Evolutionary conservation across 805 yeast genomes (phyloP).

Genomic region (Starmerella gropengiesseri): DNA sequence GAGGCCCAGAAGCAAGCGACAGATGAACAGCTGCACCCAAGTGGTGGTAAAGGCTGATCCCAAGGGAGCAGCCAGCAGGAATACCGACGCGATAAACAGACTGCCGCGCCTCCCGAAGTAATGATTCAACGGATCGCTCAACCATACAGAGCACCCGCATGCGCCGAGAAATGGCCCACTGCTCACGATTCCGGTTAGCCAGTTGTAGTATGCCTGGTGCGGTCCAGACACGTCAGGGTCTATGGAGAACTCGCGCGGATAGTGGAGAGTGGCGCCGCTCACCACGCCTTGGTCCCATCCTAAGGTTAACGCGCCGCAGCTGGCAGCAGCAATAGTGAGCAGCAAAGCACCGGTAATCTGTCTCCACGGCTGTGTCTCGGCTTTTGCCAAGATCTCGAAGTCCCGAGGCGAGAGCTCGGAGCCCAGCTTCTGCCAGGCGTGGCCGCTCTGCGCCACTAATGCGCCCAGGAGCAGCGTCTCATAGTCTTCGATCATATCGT

Average conservation of each 20-base stretch:
- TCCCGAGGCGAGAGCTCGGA: slow-evolving; percentile 27
- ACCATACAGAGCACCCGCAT: slow-evolving; percentile 40
- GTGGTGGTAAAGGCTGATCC: slow-evolving; percentile 53
- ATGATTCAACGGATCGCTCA: slow-evolving; percentile 43
- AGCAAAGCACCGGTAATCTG: slow-evolving; percentile 34
- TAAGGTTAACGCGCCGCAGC: slow-evolving; percentile 58
- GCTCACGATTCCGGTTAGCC: slow-evolving; percentile 50
- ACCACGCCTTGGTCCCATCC: slow-evolving; percentile 68
- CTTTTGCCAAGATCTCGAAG: slow-evolving; percentile 31
- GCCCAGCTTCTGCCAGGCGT: slow-evolving; percentile 25
- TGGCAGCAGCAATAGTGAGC: slow-evolving; percentile 46
- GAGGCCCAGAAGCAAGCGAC: slow-evolving; percentile 49
- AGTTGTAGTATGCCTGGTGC: slow-evolving; percentile 25
- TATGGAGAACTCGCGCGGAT: slow-evolving; percentile 37
- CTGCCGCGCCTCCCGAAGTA: slow-evolving; percentile 46
- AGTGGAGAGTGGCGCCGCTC: slow-evolving; percentile 54
- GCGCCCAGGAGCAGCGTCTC: slow-evolving; percentile 37
- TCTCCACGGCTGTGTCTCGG: slow-evolving; percentile 38
- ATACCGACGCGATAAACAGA: slow-evolving; percentile 33
- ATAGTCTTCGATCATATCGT: slow-evolving; percentile 21
- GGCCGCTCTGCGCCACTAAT: slow-evolving; percentile 40
- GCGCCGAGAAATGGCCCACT: slow-evolving; percentile 50
- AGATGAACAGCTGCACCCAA: slow-evolving; percentile 51
- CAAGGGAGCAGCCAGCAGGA: slow-evolving; percentile 46
- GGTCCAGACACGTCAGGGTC: slow-evolving; percentile 16